phyloP scores from a whole-genome alignment of 1,284 basidiomycete species.

The Neotropicomus parvogracilis region DNA sequence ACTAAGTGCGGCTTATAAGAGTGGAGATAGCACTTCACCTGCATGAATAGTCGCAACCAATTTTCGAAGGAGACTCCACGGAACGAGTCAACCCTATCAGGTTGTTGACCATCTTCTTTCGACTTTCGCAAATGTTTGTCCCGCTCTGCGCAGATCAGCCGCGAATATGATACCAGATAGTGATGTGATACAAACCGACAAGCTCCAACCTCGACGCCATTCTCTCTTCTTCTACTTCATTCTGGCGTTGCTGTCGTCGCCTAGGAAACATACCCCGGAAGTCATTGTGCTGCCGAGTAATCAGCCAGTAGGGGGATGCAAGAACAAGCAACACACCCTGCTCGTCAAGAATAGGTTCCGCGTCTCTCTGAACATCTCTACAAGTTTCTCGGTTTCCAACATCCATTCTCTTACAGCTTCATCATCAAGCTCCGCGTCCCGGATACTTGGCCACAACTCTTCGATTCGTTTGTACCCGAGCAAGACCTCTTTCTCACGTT shows the following conservation, averaged over 20 bases:
- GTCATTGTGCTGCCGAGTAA: constrained; percentile 38
- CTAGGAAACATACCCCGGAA: constrained; percentile 69
- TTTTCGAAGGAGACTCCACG: constrained; percentile 79
- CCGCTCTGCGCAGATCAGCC: constrained; percentile 38
- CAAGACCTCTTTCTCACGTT: constrained; percentile 60
- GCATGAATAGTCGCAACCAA: constrained; percentile 86
- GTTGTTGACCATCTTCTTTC: constrained; percentile 34
- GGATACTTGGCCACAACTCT: constrained; percentile 45
- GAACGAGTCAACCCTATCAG: constrained; percentile 56
- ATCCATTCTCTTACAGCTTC: constrained; percentile 69
- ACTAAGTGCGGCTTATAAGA: not conserved
- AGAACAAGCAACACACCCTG: constrained; percentile 46
- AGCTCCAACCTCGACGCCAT: constrained; percentile 39
- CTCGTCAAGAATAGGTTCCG: constrained; percentile 77
- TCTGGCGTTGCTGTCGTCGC: constrained; percentile 39
- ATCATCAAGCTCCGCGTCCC: constrained; percentile 30
- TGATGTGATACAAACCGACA: constrained; percentile 44
- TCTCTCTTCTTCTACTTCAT: constrained; percentile 64
- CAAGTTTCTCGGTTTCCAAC: constrained; percentile 69
- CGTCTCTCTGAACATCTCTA: constrained; percentile 88
- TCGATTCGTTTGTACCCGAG: constrained; percentile 48
- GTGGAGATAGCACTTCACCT: constrained; percentile 47
- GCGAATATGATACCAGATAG: not conserved
- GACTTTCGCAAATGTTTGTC: constrained; percentile 39
- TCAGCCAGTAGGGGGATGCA: not conserved